These are phyloP conservation scores for Diddensiella santjacobensis DNA, from an alignment of 805 yeast genomes.

Conservation along the genomic window DNA sequence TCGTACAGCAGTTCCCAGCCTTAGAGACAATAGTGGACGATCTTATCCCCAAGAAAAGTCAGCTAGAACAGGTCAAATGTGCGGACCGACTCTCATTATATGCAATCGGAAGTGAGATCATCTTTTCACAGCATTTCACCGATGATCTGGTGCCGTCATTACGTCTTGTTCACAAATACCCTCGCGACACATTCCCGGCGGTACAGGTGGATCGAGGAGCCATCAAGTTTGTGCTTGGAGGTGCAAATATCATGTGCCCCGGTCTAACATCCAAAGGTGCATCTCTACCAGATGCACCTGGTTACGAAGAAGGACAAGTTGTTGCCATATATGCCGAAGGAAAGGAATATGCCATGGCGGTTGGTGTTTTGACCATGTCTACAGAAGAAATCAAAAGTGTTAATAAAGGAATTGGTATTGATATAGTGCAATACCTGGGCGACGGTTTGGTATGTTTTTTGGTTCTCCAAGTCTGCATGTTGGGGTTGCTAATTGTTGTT, in stretches of 20 bases:
- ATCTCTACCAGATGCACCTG: slow-evolving; percentile 67
- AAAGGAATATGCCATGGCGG: slow-evolving; percentile 83
- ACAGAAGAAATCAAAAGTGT: slow-evolving; percentile 79
- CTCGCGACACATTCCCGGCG: slow-evolving; percentile 67
- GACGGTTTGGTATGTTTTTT: slow-evolving; percentile 50
- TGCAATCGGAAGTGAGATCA: slow-evolving; percentile 65
- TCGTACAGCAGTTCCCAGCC: slow-evolving; percentile 69
- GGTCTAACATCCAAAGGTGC: slow-evolving; percentile 87
- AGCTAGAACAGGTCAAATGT: slow-evolving; percentile 75
- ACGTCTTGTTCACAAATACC: slow-evolving; percentile 44
- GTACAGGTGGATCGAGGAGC: slow-evolving; percentile 96
- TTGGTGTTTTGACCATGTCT: slow-evolving; percentile 84
- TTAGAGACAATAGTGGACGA: slow-evolving; percentile 75
- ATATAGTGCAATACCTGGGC: slow-evolving; percentile 75
- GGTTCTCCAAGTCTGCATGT: not conserved
- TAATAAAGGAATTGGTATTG: slow-evolving; percentile 89
- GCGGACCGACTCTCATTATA: slow-evolving; percentile 84
- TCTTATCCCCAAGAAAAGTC: slow-evolving; percentile 83
- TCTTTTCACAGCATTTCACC: slow-evolving; percentile 77
- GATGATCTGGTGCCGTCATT: slow-evolving; percentile 73
- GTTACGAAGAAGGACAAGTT: slow-evolving; percentile 58
- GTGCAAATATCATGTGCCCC: slow-evolving; percentile 97
- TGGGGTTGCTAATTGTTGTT: not conserved
- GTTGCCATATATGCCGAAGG: slow-evolving; percentile 90
- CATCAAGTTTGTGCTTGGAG: slow-evolving; percentile 88